A percentile compares a stretch with the other conserved stretches of the same genome.
phyloP scores from a whole-genome alignment of 2,329 filamentous ascomycete species.

The Paecilomyces sp. region DNA sequence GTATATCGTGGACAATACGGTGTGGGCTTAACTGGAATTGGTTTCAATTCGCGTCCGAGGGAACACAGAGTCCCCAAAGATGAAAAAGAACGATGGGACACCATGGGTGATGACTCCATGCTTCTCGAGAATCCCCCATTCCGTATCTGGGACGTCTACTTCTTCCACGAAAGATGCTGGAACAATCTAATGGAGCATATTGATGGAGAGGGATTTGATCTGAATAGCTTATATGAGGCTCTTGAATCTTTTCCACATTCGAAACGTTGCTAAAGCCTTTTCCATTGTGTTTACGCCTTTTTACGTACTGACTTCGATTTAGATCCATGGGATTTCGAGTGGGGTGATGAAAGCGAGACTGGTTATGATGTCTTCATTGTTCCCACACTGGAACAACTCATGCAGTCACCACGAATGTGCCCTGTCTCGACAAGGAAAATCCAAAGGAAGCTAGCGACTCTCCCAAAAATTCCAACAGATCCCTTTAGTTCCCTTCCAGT shows the following conservation, averaged over 20 bases:
- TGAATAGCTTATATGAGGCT: background rate
- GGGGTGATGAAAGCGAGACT: background rate
- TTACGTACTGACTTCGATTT: background rate
- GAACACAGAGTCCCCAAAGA: background rate
- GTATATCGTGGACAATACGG: background rate
- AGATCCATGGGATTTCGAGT: background rate
- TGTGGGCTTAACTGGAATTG: background rate
- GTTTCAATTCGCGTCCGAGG: background rate
- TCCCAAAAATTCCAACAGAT: background rate
- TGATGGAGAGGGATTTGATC: background rate
- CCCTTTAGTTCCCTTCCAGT: conserved; percentile 2
- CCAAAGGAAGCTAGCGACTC: background rate
- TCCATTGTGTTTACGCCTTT: background rate
- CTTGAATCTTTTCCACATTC: background rate
- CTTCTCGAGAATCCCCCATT: background rate
- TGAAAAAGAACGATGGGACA: background rate
- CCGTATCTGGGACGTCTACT: background rate
- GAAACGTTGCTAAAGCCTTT: background rate
- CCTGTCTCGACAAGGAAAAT: background rate
- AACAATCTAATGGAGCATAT: background rate
- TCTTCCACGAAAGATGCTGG: background rate
- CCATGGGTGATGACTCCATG: background rate
- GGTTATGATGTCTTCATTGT: background rate
- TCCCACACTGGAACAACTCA: background rate
- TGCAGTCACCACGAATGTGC: background rate